Base-by-base conservation (phyloP, 2,329 filamentous ascomycete genomes). In the Arthrinium phaeospermum region DNA sequence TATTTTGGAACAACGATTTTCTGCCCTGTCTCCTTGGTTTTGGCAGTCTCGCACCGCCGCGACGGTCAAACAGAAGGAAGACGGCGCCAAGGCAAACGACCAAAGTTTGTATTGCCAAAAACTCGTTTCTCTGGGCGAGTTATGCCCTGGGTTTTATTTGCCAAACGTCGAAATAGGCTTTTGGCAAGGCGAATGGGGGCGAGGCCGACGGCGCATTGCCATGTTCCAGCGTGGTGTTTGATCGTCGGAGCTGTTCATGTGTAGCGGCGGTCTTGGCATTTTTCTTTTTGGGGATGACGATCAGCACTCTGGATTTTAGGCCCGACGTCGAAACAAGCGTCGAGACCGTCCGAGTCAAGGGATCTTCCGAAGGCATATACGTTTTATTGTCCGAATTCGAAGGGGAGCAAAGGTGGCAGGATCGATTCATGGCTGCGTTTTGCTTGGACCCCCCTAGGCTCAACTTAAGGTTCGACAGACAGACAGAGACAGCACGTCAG, bases 191-290 rank as follows among this genome's bases (percentile, higher is more conserved):
- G n/a, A 24, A n/a, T 12, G 3, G 57, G 12, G 4, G 30, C 57
- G 34, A 22, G 34, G 16, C 16, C 27, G 53, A 61, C 3, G 34
- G 10, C 34, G 34, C 57, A 64, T 64, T 64, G 22, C 34, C 19
- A 10, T 64, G 57, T 64, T 64, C 57, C 57, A 64, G 30, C 4
- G 34, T 64, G 3, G 4, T 2, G 57, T 64, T 64, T 64, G 57
- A 64, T 64, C 57, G 57, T 37, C 57, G 57, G 34, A 64, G 57
- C 57, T 41, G 57, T 64, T 64, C 34, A 64, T 64, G 57, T 64
- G 34, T 22, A 24, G 51, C 16, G 30, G 19, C n/a, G 19, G 27
- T 61, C 53, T 61, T 61, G 53, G 53, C 53, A 61, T 27, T 53
- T 27, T n/a, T n/a, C 49, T 13, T 27, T 6, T 34, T 27, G 34